Evolutionary conservation across 345 rosid species (phyloP).

Genomic region (Xanthoceras sorbifolium): DNA sequence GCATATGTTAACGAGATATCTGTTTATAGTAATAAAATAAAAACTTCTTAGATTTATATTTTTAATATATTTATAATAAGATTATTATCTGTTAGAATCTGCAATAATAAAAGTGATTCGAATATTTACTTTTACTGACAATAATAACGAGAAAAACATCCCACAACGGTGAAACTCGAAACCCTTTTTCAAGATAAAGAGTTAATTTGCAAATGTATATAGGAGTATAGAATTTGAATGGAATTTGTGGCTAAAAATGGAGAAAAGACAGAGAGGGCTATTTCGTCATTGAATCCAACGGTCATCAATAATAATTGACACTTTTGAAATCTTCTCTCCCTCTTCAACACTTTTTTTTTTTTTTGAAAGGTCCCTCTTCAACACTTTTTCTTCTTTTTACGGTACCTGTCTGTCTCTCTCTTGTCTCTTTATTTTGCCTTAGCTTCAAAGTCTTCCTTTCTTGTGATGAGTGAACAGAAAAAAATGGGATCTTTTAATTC

Average conservation of each 20-base stretch:
- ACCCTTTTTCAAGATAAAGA: no score
- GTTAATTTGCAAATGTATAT: no score
- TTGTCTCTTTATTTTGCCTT: constrained; percentile 53
- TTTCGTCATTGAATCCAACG: constrained; percentile 45
- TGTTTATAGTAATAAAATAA: no score
- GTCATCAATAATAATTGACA: constrained; percentile 20
- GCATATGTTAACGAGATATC: no score
- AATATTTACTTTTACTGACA: no score
- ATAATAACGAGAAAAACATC: no score
- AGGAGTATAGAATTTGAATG: not conserved
- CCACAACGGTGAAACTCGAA: no score
- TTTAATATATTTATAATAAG: no score
- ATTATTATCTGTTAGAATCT: no score
- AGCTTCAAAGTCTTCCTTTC: constrained; percentile 73
- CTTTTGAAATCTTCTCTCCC: constrained; percentile 36
- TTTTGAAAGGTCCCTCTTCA: constrained; percentile 21
- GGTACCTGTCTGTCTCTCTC: constrained; percentile 9
- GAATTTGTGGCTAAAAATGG: not conserved
- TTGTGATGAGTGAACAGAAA: constrained; percentile 34
- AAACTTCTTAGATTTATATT: no score
- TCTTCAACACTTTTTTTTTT: constrained; percentile 12
- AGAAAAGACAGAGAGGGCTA: constrained; percentile 28
- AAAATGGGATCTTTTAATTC: constrained; percentile 27
- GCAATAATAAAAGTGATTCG: no score
- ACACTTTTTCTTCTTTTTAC: constrained; percentile 14